Conservation (phyloP, 192 early-diverging fungal genomes). For the Mortierella alpina region DNA sequence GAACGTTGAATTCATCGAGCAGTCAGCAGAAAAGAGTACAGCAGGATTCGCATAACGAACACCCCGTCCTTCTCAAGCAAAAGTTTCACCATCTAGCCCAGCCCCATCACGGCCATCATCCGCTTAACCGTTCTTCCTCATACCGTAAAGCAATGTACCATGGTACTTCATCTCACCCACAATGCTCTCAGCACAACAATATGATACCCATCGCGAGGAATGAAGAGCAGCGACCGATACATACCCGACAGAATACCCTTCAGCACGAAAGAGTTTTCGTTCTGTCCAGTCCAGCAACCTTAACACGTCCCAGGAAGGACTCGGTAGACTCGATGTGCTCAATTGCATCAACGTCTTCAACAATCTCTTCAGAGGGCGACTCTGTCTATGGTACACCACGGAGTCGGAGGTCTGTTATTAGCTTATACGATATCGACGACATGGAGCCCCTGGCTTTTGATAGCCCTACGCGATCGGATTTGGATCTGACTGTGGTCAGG, state of each 20-base stretch:
- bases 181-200: neutral
- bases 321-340: constrained; percentile 3
- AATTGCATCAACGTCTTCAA: neutral
- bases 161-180: neutral
- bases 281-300: constrained; percentile 13
- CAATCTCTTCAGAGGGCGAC: neutral
- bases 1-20: neutral
- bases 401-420: too few species aligned
- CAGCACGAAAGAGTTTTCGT: constrained; percentile 3
- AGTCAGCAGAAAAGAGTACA: neutral
- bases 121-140: constrained; percentile 14
- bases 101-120: constrained; percentile 8
- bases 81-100: constrained; percentile 22
- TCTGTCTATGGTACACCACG: too few species aligned
- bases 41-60: neutral
- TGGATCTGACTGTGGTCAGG: too few species aligned
- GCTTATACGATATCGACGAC: too few species aligned
- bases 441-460: too few species aligned
- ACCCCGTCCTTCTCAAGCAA: neutral
- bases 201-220: neutral
- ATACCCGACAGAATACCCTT: neutral
- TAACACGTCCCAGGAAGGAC: constrained; percentile 9
- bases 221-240: constrained; percentile 2
- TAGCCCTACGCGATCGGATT: too few species aligned
- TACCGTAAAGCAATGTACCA: neutral